Evolutionary conservation across 2,329 filamentous ascomycete genomes (phyloP), one percentile per base, ranked within the genome.

Genomic region (Sarocladium kiliense): DNA sequence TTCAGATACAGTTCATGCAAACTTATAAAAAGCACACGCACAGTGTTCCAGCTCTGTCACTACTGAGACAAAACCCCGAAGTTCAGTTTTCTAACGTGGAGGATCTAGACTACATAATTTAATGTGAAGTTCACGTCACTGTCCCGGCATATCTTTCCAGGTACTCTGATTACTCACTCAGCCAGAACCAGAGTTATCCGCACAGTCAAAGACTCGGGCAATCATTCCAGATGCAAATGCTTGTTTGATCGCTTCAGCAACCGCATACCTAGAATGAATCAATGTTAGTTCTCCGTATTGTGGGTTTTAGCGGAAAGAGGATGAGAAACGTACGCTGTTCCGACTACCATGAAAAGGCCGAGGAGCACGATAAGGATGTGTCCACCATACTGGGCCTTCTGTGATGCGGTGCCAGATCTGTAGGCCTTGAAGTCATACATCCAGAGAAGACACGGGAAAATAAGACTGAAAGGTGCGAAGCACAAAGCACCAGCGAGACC

Each of bases 271-370:
- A n/a, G 53, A 23, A 44, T 7, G 23, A 18, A 3, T 5, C 3
- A 44, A 4, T 50, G 23, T 39, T n/a, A 25, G 42, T 55, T 42
- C 53, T 36, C 50, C 25, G 19, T 30, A 5, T 10, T 19, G 3
- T 12, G 14, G 23, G n/a, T n/a, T 14, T 27, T 26, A 27, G 18
- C 21, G 27, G 12, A 30, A 11, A 9, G 27, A 53, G 11, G 14
- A 19, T 27, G 32, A 37, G 42, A 47, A 19, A 63, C 63, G 64
- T 74, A 75, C 3, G 71, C 73, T 4, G 71, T 72, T 12, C 64
- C 68, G 44, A 74, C 59, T 64, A 69, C 74, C 6, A 74, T 56
- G 57, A 74, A 75, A 0, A 16, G 2, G 14, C 54, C 54, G 19
- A 54, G 36, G 2, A 30, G 37, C 5, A 60, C 53, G 18, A 60